Base-by-base conservation (phyloP, 257 asterid species). In the Jacaranda mimosifolia region DNA sequence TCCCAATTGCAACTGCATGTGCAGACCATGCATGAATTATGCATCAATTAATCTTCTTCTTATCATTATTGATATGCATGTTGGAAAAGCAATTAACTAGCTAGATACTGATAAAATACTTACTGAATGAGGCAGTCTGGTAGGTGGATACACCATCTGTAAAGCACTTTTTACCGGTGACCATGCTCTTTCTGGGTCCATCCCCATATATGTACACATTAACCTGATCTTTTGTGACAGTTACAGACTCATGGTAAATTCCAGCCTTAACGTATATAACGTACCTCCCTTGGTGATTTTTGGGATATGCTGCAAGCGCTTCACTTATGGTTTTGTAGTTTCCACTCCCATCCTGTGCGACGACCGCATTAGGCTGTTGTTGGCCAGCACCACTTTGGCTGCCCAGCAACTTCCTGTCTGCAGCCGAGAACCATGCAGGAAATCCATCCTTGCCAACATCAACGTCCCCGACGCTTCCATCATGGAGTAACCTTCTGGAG, bases 121-220 rank as follows among this genome's bases (percentile, higher is more conserved):
- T 62, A 72, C 88, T 75, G 65, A 84, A 84, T 9, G 86, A 52
- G 59, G 90, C 88, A 1, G 83, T 81, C 26, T 75, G 77, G 67
- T 12, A 81, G 63, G 90, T 86, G 46, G 85, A 70, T 42, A 77
- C 71, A 11, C 86, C 90, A 35, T 51, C 74, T 2, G 69, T 74
- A 46, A 21, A 60, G 80, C 82, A 68, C 43, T 84, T 86, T 26
- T 75, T 76, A 10, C 85, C 90, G 35, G 88, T 86, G 74, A 86
- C 79, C 19, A 86, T 79, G 3, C 68, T 81, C 74, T 79, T 82
- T 26, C 83, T 38, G 0, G 86, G 88, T 15, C 88, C 90, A 66
- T 86, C 90, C 26, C 90, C 90, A 35, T 84, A 84, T 86, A 86
- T 84, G 77, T 76, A 81, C 48, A 86, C 36, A 46, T 86, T 86